phyloP scores from a whole-genome alignment of 2,329 filamentous ascomycete species.

The Monilinia laxa region DNA sequence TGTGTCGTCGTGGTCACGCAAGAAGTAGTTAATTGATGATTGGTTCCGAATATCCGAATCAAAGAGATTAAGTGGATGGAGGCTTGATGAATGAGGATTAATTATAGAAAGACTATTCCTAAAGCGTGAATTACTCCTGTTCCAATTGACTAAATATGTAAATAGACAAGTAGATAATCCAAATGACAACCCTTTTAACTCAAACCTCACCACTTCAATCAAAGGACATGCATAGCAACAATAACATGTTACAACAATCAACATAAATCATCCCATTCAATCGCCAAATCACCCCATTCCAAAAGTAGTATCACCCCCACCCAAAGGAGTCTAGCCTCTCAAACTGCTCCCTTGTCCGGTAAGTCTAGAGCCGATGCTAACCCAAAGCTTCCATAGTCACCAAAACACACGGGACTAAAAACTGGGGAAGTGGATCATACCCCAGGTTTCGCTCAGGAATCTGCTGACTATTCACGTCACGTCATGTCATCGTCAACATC shows the following conservation, averaged over 20 bases:
- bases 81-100: too few relatives aligned
- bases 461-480: slow-evolving; percentile 11
- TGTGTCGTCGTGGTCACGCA: background rate
- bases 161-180: too few relatives aligned
- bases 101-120: background rate
- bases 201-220: background rate
- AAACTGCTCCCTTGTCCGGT: slow-evolving; percentile 5
- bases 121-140: background rate
- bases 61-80: background rate
- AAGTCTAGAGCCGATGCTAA: background rate
- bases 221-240: background rate
- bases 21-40: background rate
- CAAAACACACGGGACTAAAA: background rate
- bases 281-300: background rate
- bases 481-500: background rate
- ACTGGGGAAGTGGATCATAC: slow-evolving; percentile 22
- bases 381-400: background rate
- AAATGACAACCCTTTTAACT: background rate
- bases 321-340: background rate
- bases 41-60: background rate
- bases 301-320: background rate
- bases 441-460: slow-evolving; percentile 5
- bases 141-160: too few relatives aligned
- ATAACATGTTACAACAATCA: too few relatives aligned
- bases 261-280: background rate